Evolutionary conservation across 768 basidiomycete genomes (phyloP).

Genomic region (Plicaturopsis crispa): DNA sequence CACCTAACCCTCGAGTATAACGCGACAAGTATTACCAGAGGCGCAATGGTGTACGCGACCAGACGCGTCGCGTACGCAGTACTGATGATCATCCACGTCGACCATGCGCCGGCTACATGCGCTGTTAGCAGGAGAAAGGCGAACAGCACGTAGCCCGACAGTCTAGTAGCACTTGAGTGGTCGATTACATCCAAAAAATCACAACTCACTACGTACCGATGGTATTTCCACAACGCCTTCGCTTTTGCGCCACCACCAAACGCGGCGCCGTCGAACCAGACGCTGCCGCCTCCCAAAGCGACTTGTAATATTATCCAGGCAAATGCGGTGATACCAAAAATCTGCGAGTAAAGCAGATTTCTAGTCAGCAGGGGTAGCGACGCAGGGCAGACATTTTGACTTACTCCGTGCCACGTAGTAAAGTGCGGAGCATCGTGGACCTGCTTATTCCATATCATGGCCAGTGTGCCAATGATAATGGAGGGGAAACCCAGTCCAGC

Average conservation of each 20-base stretch:
- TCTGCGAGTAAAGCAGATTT: slow-evolving; percentile 25
- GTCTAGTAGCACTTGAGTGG: slow-evolving; percentile 24
- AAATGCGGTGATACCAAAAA: slow-evolving; percentile 56
- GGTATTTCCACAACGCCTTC: slow-evolving; percentile 78
- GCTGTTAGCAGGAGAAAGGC: slow-evolving; percentile 52
- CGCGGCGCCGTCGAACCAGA: slow-evolving; percentile 62
- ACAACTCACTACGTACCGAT: slow-evolving; percentile 40
- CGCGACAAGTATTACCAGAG: slow-evolving; percentile 34
- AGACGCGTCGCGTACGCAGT: slow-evolving; percentile 31
- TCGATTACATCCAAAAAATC: slow-evolving; percentile 1
- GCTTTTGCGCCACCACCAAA: slow-evolving; percentile 71
- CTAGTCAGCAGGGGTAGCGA: neutral
- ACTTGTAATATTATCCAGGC: slow-evolving; percentile 57
- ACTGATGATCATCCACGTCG: slow-evolving; percentile 43
- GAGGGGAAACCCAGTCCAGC: slow-evolving; percentile 47
- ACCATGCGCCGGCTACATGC: slow-evolving; percentile 67
- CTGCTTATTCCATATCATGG: slow-evolving; percentile 58
- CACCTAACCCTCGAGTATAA: slow-evolving; percentile 48
- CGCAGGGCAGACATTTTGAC: slow-evolving; percentile 9
- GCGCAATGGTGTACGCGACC: slow-evolving; percentile 49
- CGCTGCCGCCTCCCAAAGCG: slow-evolving; percentile 61
- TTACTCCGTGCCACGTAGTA: slow-evolving; percentile 69
- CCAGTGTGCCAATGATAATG: slow-evolving; percentile 51
- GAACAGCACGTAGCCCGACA: slow-evolving; percentile 71
- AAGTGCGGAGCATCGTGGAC: slow-evolving; percentile 47